Percentiles rank a stretch among this genome's conserved stretches.
phyloP scores from a whole-genome alignment of 257 asterid species.

The Cynanchum wilfordii region DNA sequence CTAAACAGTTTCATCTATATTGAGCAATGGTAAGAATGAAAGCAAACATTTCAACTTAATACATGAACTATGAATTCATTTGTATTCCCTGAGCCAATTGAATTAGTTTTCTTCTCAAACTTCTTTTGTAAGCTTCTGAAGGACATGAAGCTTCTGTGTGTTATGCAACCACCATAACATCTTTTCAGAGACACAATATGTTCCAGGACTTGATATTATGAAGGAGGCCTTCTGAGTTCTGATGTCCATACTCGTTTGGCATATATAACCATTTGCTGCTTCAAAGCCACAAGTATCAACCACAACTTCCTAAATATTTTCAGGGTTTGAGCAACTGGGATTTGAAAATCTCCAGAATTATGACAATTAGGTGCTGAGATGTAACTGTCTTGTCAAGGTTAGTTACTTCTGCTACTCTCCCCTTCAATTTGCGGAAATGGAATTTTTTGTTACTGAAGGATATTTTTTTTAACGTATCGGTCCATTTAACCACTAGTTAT shows the following conservation, averaged over 20 bases:
- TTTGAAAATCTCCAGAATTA: background rate
- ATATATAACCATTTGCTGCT: background rate
- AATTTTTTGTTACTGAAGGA: too few species aligned
- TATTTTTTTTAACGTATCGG: background rate
- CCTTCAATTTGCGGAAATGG: background rate
- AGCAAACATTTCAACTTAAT: background rate
- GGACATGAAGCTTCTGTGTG: background rate
- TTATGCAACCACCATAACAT: background rate
- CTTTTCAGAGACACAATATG: background rate
- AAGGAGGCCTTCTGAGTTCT: background rate
- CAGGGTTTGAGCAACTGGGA: background rate
- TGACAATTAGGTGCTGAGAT: background rate
- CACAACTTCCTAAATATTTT: background rate
- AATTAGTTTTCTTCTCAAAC: background rate
- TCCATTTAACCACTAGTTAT: background rate
- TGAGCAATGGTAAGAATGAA: background rate
- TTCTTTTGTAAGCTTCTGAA: background rate
- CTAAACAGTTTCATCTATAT: conserved; percentile 2
- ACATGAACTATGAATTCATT: background rate
- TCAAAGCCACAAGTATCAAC: background rate
- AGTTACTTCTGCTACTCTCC: background rate
- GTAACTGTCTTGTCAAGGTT: background rate
- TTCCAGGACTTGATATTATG: background rate
- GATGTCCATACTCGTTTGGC: background rate
- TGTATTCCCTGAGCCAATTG: background rate